A percentile compares a stretch with the other conserved stretches of the same genome.
phyloP scores from a whole-genome alignment of 768 basidiomycete genomes.

The Pisolithus sp. region DNA sequence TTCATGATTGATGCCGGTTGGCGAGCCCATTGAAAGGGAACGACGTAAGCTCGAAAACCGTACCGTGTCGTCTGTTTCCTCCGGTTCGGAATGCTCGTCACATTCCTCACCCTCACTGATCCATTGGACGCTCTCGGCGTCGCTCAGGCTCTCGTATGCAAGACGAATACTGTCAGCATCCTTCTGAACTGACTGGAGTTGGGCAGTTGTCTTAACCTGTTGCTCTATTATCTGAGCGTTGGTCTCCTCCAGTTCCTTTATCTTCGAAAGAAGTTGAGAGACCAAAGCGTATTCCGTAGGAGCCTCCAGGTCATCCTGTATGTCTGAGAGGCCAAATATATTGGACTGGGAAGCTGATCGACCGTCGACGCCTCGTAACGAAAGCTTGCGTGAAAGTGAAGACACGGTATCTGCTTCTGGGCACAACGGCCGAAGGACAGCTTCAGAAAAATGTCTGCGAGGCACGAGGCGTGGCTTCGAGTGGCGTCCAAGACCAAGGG shows the following conservation, averaged over 20 bases:
- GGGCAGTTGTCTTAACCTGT: constrained; percentile 54
- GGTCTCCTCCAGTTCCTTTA: constrained; percentile 69
- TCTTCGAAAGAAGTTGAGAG: constrained; percentile 66
- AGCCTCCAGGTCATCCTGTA: constrained; percentile 2
- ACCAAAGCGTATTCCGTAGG: constrained; percentile 48
- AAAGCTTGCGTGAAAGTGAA: constrained; percentile 14
- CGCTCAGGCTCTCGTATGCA: constrained; percentile 62
- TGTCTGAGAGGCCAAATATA: constrained; percentile 9
- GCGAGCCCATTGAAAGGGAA: constrained; percentile 16
- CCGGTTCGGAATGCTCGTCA: constrained; percentile 20
- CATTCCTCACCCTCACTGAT: constrained; percentile 38
- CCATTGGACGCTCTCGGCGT: constrained; percentile 39
- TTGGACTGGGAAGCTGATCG: constrained; percentile 23
- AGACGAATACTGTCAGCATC: constrained; percentile 66
- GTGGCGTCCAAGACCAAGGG: constrained; percentile 18
- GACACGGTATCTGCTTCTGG: constrained; percentile 7
- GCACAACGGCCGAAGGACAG: constrained; percentile 7
- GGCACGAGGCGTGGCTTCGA: constrained; percentile 15
- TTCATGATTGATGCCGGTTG: constrained; percentile 14
- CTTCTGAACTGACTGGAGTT: constrained; percentile 62
- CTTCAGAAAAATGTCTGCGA: constrained; percentile 27
- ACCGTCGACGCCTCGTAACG: constrained; percentile 13
- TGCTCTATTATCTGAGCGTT: constrained; percentile 61
- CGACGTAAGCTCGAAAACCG: constrained; percentile 25
- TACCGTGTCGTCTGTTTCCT: constrained; percentile 26